These are phyloP conservation scores for Leccinellum albellum DNA, from an alignment of 768 basidiomycete genomes.

Conservation along the genomic window DNA sequence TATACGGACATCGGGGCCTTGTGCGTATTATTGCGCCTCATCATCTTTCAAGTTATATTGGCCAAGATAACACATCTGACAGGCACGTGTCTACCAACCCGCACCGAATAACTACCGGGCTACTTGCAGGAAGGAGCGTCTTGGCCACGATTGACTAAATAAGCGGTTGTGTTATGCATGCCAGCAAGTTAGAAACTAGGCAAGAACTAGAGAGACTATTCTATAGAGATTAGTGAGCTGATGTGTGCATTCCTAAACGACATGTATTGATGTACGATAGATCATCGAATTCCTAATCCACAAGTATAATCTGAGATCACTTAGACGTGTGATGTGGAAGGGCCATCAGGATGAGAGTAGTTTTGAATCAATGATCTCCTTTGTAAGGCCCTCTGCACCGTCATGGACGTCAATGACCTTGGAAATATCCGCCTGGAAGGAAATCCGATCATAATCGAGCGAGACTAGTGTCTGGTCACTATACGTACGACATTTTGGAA, in stretches of 20 bases:
- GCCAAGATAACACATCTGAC: too few relatives aligned
- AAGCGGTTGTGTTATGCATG: neutral
- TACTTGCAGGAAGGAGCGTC: too few relatives aligned
- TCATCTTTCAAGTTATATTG: neutral
- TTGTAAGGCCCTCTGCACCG: conserved; percentile 77
- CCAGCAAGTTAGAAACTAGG: neutral
- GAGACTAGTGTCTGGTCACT: neutral
- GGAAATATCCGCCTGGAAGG: conserved; percentile 62
- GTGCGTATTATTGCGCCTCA: neutral
- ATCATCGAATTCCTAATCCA: neutral
- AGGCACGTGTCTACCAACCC: too few relatives aligned
- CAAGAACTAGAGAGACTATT: conserved; percentile 3
- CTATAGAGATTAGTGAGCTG: neutral
- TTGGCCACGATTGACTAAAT: neutral
- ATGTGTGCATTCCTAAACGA: neutral
- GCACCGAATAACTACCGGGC: too few relatives aligned
- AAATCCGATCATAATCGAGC: neutral
- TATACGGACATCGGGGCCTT: neutral
- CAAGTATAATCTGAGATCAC: neutral
- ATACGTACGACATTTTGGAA: conserved; percentile 73
- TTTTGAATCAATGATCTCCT: conserved; percentile 62
- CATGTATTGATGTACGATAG: neutral
- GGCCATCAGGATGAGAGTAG: conserved; percentile 32
- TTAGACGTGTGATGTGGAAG: neutral
- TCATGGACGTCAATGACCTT: conserved; percentile 82